Evolutionary conservation across 139 green algal species (phyloP).

Genomic region (Raphidocelis subcapitata): DNA sequence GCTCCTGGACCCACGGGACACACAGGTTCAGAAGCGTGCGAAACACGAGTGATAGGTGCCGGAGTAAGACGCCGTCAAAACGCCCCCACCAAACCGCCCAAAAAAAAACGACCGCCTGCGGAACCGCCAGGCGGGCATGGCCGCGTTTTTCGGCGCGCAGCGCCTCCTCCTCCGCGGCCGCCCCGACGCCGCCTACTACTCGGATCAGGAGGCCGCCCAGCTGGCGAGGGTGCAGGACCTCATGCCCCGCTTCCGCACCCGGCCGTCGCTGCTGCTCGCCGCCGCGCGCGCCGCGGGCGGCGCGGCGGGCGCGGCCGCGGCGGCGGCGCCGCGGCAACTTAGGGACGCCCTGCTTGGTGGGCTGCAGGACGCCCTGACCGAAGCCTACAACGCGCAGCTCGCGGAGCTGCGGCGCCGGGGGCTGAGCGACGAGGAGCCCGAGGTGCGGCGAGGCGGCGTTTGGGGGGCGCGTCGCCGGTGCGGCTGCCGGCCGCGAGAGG

Average conservation of each 20-base stretch:
- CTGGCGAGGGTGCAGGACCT: slow-evolving; percentile 6
- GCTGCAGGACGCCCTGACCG: slow-evolving; percentile 51
- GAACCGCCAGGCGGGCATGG: slow-evolving; percentile 16
- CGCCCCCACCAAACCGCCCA: background rate
- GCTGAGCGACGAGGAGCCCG: slow-evolving; percentile 9
- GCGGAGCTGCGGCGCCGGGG: slow-evolving; percentile 39
- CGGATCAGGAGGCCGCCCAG: slow-evolving; percentile 9
- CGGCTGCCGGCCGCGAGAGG: too few relatives aligned
- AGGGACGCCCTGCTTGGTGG: slow-evolving; percentile 32
- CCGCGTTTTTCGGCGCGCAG: slow-evolving; percentile 15
- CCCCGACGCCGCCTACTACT: slow-evolving; percentile 15
- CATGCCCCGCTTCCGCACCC: slow-evolving; percentile 26
- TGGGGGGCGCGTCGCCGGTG: too few relatives aligned
- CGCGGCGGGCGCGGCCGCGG: slow-evolving; percentile 26
- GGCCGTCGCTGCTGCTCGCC: slow-evolving; percentile 36
- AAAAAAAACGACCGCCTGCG: background rate
- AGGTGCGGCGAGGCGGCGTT: background rate
- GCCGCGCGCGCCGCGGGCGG: slow-evolving; percentile 15
- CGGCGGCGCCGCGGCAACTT: slow-evolving; percentile 3
- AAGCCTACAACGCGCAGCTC: slow-evolving; percentile 66
- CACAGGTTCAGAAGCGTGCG: background rate
- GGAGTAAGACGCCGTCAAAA: background rate
- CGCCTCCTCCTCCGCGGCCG: slow-evolving; percentile 9
- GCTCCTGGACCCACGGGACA: background rate
- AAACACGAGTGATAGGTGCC: background rate